Evolutionary conservation across 495 filamentous ascomycete genomes (phyloP), one percentile per base, ranked within the genome.

Genomic region (Xylaria cubensis): DNA sequence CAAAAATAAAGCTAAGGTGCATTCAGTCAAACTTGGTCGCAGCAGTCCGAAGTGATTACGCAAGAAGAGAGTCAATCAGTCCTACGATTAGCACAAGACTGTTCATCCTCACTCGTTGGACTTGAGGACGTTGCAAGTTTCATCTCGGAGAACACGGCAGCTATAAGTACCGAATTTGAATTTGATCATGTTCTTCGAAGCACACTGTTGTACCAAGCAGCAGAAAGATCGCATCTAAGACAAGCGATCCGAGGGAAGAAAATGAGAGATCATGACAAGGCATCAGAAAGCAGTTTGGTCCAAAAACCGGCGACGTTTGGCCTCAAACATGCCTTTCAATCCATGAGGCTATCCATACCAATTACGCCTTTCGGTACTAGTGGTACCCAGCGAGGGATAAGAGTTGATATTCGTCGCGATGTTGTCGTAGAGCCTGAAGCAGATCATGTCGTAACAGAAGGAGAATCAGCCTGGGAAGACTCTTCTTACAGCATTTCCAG

Each of bases 51-150:
- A 1, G 34, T 59, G 42, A 56, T 58, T 17, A 29, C 2, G 6
- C 50, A 5, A 10, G 26, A 39, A 12, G 66, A 69, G 66, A 69
- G 21, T 21, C 66, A 59, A 34, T 69, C 51, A 34, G 56, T 59
- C 34, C 36, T 69, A 7, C 21, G 41, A 59, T 21, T 69, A 10
- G 66, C 66, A 7, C 9, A 59, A 39, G 66, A 69, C 34, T 69
- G 50, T 26, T 69, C 66, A 19, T 69, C 66, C 2, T 69, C 66
- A 8, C 50, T 56, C 6, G 7, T 69, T 10, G 66, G 50, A 1
- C 66, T 69, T 13, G 66, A 58, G n/a, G 53, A 69, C n/a, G 53
- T 59, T 21, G 34, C 66, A 46, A 69, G 66, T 46, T 69, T 69
- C 53, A 56, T 69, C 44, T 69, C 66, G n/a, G 66, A 69, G 4